These are phyloP conservation scores for Neonectria punicea DNA, from an alignment of 2,329 filamentous ascomycete species.

Conservation along the genomic window DNA sequence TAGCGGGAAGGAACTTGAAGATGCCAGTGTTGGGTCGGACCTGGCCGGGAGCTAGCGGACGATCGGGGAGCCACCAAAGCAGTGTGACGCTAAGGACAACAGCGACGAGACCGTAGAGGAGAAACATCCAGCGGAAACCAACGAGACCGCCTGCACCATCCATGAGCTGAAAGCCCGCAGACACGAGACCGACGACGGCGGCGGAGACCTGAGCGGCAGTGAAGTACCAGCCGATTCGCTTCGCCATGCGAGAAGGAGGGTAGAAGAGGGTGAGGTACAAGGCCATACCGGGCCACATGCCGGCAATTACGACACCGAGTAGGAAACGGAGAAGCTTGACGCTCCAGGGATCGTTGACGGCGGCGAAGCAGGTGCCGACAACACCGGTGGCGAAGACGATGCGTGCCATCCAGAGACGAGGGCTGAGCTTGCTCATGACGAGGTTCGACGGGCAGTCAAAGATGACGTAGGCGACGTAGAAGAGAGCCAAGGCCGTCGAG, in stretches of 20 bases:
- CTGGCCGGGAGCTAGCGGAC: slow-evolving; percentile 79
- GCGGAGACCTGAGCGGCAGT: slow-evolving; percentile 90
- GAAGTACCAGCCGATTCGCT: slow-evolving; percentile 90
- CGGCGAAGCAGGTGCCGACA: slow-evolving; percentile 85
- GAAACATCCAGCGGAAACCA: slow-evolving; percentile 93
- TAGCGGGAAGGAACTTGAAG: slow-evolving; percentile 73
- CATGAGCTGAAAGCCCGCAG: slow-evolving; percentile 92
- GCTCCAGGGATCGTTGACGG: slow-evolving; percentile 84
- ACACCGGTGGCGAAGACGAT: slow-evolving; percentile 90
- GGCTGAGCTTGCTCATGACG: slow-evolving; percentile 85
- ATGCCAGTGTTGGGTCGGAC: slow-evolving; percentile 60
- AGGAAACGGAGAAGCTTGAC: slow-evolving; percentile 88
- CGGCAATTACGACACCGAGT: slow-evolving; percentile 87
- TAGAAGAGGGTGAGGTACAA: slow-evolving; percentile 95
- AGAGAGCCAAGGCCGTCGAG: slow-evolving; percentile 85
- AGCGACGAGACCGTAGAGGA: slow-evolving; percentile 83
- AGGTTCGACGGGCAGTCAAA: slow-evolving; percentile 92
- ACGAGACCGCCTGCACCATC: slow-evolving; percentile 80
- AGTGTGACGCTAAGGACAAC: slow-evolving; percentile 77
- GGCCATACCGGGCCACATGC: slow-evolving; percentile 96
- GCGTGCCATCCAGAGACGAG: slow-evolving; percentile 90
- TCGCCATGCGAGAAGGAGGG: slow-evolving; percentile 84
- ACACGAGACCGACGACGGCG: slow-evolving; percentile 88
- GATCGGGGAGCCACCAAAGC: slow-evolving; percentile 91
- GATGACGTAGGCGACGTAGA: slow-evolving; percentile 92